Evolutionary conservation across 352 stramenopile genomes (phyloP).

Genomic region (Pythium vanterpoolii): DNA sequence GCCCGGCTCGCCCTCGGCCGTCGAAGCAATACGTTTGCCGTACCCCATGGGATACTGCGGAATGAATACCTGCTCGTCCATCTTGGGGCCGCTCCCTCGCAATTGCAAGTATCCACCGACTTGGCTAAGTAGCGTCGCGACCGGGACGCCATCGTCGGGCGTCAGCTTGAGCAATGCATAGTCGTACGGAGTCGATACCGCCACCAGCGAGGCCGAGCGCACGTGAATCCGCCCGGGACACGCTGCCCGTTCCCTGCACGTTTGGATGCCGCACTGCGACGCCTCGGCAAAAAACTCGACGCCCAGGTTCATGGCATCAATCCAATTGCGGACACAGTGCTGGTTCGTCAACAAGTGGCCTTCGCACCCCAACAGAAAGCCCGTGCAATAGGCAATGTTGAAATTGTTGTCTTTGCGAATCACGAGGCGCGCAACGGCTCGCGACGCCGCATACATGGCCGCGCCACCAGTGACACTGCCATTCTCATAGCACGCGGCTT

Average conservation of each 20-base stretch:
- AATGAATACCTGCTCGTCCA: constrained; percentile 43
- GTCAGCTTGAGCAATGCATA: constrained; percentile 43
- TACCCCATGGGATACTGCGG: constrained; percentile 37
- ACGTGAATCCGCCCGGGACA: constrained; percentile 43
- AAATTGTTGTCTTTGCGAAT: constrained; percentile 65
- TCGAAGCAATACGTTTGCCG: constrained; percentile 37
- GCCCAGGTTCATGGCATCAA: constrained; percentile 66
- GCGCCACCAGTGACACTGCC: constrained; percentile 20
- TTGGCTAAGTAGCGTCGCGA: constrained; percentile 35
- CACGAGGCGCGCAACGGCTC: constrained; percentile 53
- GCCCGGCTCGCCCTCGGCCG: constrained; percentile 21
- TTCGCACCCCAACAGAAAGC: constrained; percentile 68
- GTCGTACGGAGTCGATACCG: constrained; percentile 37
- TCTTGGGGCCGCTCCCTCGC: constrained; percentile 25
- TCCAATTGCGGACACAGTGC: constrained; percentile 59
- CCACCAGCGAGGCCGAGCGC: constrained; percentile 33
- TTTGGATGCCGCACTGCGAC: constrained; percentile 29
- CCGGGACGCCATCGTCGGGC: constrained; percentile 4
- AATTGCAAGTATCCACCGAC: constrained; percentile 38
- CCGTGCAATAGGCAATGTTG: constrained; percentile 64
- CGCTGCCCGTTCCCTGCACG: constrained; percentile 32
- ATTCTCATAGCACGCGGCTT: constrained; percentile 53
- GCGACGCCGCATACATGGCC: constrained; percentile 43
- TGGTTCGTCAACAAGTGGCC: constrained; percentile 80
- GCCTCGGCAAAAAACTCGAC: constrained; percentile 70